Evolutionary conservation across 2,329 filamentous ascomycete species (phyloP).

Genomic region (Cladosporium cucumerinum): DNA sequence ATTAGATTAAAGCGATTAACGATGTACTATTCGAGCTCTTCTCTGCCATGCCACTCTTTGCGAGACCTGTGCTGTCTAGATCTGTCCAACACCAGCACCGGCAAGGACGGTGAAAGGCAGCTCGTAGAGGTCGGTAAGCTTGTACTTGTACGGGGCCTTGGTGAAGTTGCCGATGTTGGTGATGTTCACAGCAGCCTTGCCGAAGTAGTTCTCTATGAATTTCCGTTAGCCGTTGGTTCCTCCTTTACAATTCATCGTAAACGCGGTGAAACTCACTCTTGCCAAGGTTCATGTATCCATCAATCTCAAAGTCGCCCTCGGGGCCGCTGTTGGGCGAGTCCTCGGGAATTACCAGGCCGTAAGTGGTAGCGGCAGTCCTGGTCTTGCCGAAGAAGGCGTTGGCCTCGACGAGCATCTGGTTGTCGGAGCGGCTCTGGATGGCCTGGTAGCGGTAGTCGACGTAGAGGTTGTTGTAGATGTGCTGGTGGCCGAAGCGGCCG

Average conservation of each 20-base stretch:
- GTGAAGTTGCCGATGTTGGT: conserved; percentile 51
- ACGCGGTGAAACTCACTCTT: conserved; percentile 41
- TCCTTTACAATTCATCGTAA: too few relatives aligned
- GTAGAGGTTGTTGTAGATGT: conserved; percentile 52
- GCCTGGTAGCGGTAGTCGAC: conserved; percentile 48
- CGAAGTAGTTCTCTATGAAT: conserved; percentile 47
- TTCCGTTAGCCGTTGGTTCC: conserved; percentile 7
- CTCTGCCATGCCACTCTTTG: too few relatives aligned
- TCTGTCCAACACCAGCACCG: conserved; percentile 48
- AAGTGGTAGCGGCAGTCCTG: conserved; percentile 51
- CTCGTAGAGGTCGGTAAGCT: conserved; percentile 40
- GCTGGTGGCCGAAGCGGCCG: conserved; percentile 49
- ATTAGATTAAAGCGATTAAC: too few relatives aligned
- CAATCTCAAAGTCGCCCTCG: conserved; percentile 53
- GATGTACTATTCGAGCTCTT: too few relatives aligned
- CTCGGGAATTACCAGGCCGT: conserved; percentile 54
- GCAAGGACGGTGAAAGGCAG: conserved; percentile 45
- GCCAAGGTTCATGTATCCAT: conserved; percentile 54
- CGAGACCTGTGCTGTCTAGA: conserved; percentile 21
- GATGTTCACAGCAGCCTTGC: conserved; percentile 49
- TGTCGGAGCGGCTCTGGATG: conserved; percentile 49
- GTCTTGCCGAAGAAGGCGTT: conserved; percentile 50
- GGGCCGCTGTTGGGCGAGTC: conserved; percentile 54
- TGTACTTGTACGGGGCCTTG: conserved; percentile 49
- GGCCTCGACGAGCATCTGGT: conserved; percentile 50